Conservation (phyloP, 257 asterid species). For the Plantago major region DNA sequence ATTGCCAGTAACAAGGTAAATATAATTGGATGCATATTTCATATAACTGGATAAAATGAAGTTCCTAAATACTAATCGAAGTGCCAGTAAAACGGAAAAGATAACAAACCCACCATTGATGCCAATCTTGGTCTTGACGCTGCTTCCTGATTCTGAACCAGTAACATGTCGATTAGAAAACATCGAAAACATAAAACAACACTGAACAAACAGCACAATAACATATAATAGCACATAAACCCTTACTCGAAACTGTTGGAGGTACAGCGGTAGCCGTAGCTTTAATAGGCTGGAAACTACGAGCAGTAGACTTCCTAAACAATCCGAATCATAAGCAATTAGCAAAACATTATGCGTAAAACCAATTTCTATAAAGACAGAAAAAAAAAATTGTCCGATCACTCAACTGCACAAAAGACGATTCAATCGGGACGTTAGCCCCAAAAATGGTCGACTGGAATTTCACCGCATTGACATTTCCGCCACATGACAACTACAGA, state of each 20-base stretch:
- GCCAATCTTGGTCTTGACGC: constrained; percentile 71
- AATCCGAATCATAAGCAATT: not conserved
- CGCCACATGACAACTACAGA: constrained; percentile 42
- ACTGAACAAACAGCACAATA: not conserved
- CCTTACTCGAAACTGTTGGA: constrained; percentile 60
- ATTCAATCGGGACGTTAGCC: constrained; percentile 30
- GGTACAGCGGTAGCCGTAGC: constrained; percentile 84
- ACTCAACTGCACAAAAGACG: constrained; percentile 62
- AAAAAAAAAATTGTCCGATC: constrained; percentile 3
- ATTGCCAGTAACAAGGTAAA: not conserved
- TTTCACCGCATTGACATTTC: constrained; percentile 40
- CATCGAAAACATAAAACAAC: constrained; percentile 18
- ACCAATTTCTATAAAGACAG: not conserved
- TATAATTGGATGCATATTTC: not conserved
- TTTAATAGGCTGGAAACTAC: constrained; percentile 44
- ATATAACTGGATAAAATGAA: constrained; percentile 1
- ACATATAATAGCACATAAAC: not conserved
- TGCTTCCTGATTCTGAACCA: constrained; percentile 52
- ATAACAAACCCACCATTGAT: constrained; percentile 87
- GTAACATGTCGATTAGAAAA: constrained; percentile 14
- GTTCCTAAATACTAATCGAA: too few relatives aligned
- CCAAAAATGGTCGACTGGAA: constrained; percentile 61
- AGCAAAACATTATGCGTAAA: not conserved
- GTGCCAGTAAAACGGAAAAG: too few relatives aligned
- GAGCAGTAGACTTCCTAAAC: constrained; percentile 36